Percentiles rank a stretch among this genome's conserved stretches.
phyloP scores from a whole-genome alignment of 1,139 yeast genomes.

The Saccharomyces hybrid region DNA sequence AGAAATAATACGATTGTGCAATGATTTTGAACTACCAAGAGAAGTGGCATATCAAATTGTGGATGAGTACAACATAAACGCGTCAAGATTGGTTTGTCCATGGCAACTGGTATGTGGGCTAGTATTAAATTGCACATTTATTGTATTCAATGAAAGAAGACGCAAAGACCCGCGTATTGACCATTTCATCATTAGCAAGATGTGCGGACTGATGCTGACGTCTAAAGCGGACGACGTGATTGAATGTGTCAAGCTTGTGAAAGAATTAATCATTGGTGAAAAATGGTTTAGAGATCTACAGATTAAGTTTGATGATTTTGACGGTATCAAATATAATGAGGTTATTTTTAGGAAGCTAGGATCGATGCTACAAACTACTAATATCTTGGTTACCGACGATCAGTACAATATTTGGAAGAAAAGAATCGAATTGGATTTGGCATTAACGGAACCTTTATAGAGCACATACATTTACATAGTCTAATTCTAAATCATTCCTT shows the following conservation, averaged over 20 bases:
- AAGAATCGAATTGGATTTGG: slow-evolving; percentile 24
- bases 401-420: slow-evolving; percentile 27
- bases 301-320: slow-evolving; percentile 25
- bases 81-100: slow-evolving; percentile 49
- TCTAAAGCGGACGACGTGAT: slow-evolving; percentile 40
- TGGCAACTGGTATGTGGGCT: slow-evolving; percentile 67
- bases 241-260: slow-evolving; percentile 46
- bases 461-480: too few relatives aligned
- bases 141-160: slow-evolving; percentile 45
- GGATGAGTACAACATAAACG: slow-evolving; percentile 43
- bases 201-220: slow-evolving; percentile 50
- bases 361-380: slow-evolving; percentile 29
- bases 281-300: slow-evolving; percentile 48
- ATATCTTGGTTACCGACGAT: slow-evolving; percentile 24
- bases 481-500: slow-evolving; percentile 11
- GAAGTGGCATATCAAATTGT: slow-evolving; percentile 44
- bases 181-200: slow-evolving; percentile 41
- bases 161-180: slow-evolving; percentile 42
- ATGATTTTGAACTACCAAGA: slow-evolving; percentile 53
- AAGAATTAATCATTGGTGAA: slow-evolving; percentile 45
- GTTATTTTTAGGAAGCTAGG: slow-evolving; percentile 25
- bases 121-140: slow-evolving; percentile 48
- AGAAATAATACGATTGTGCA: slow-evolving; percentile 52
- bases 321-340: slow-evolving; percentile 24
- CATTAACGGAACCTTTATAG: slow-evolving; percentile 15